Percentiles rank a stretch among this genome's conserved stretches.
These are phyloP conservation scores for Malassezia dermatis DNA, from an alignment of 1,284 basidiomycete species.

Conservation along the genomic window DNA sequence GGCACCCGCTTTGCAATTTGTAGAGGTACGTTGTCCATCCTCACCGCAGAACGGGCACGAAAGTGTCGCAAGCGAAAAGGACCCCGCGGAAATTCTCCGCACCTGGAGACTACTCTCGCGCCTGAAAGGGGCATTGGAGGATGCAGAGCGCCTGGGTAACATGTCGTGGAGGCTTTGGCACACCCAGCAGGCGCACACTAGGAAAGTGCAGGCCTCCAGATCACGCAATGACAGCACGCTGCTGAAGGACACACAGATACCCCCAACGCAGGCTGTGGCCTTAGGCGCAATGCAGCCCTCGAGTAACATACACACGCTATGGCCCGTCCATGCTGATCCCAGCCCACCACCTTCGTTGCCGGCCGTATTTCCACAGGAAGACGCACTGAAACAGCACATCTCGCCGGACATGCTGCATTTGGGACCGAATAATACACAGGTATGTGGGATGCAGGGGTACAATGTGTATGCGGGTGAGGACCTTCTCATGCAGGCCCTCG, in stretches of 20 bases:
- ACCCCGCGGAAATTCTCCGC: neutral
- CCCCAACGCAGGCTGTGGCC: neutral
- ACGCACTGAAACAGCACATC: constrained; percentile 7
- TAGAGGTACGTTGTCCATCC: neutral
- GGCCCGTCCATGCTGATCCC: neutral
- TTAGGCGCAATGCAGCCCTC: neutral
- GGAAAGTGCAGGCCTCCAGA: neutral
- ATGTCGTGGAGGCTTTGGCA: constrained; percentile 15
- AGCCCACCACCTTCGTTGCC: neutral
- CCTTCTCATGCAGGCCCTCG: constrained; percentile 3
- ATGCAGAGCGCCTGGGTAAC: constrained; percentile 9
- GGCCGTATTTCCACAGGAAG: neutral
- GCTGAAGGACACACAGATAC: neutral
- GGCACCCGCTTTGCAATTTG: constrained; percentile 5
- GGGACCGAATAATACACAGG: neutral
- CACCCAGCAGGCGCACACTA: neutral
- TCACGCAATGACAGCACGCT: neutral
- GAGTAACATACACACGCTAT: neutral
- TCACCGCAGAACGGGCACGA: neutral
- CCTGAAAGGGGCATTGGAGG: neutral
- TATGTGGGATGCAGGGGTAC: constrained; percentile 13
- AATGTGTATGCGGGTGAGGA: neutral
- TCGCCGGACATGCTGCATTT: constrained; percentile 15
- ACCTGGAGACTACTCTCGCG: neutral
- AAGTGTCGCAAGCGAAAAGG: constrained; percentile 3